A percentile compares a stretch with the other conserved stretches of the same genome.
Conservation (phyloP, 2,329 filamentous ascomycete genomes). For the Microdochium paspali region DNA sequence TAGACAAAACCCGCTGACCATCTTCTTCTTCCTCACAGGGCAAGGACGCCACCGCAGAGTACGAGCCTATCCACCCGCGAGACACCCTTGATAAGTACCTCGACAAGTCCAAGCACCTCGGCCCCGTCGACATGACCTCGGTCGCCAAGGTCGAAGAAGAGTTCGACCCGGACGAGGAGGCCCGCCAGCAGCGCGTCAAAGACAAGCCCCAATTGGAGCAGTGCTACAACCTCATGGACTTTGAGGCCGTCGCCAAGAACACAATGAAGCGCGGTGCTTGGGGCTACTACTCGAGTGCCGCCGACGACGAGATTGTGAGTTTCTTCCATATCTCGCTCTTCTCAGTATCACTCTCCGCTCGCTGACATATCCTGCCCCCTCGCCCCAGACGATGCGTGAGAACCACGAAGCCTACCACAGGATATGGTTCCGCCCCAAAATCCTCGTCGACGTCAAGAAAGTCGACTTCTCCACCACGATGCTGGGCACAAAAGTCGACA, state of each 20-base stretch:
- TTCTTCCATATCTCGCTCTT: not conserved
- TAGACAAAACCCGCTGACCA: not conserved
- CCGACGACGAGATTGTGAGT: slow-evolving; percentile 76
- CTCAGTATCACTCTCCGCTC: not conserved
- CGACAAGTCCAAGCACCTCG: slow-evolving; percentile 75
- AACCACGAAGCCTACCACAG: slow-evolving; percentile 96
- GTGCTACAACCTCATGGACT: slow-evolving; percentile 92
- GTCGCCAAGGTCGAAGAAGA: slow-evolving; percentile 59
- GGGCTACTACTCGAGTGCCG: slow-evolving; percentile 95
- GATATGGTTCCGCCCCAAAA: slow-evolving; percentile 87
- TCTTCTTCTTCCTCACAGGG: slow-evolving; percentile 35
- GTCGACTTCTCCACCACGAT: slow-evolving; percentile 86
- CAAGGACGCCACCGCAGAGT: slow-evolving; percentile 88
- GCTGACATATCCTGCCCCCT: slow-evolving; percentile 10
- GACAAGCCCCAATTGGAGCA: slow-evolving; percentile 73
- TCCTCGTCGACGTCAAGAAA: slow-evolving; percentile 82
- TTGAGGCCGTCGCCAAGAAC: slow-evolving; percentile 81
- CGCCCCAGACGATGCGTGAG: slow-evolving; percentile 91
- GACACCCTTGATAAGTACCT: slow-evolving; percentile 84
- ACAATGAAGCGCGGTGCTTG: slow-evolving; percentile 96
- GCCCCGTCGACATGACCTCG: slow-evolving; percentile 80
- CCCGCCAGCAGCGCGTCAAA: slow-evolving; percentile 63
- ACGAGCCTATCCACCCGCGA: slow-evolving; percentile 78
- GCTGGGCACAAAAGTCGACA: slow-evolving; percentile 75
- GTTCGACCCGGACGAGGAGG: slow-evolving; percentile 59